phyloP scores from a whole-genome alignment of 768 basidiomycete species.

The Tulasnella sp. region DNA sequence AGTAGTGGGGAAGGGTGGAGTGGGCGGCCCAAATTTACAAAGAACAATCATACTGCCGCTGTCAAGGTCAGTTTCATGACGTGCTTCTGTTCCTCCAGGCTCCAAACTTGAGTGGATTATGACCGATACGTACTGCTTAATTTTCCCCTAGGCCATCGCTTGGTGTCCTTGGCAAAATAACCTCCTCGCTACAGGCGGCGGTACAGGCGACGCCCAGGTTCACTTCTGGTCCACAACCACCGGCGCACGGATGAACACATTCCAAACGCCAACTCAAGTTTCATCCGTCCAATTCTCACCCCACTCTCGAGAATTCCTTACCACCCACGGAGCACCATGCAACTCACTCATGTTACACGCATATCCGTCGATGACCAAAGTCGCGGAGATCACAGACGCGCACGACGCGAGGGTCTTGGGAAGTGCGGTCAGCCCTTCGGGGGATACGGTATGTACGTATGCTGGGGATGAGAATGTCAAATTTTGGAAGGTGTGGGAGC shows the following conservation, averaged over 20 bases:
- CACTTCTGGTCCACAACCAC: conserved; percentile 89
- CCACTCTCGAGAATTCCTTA: conserved; percentile 79
- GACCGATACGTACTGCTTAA: too few relatives aligned
- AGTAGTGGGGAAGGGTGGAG: conserved; percentile 18
- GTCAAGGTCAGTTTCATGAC: too few relatives aligned
- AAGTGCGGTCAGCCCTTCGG: conserved; percentile 74
- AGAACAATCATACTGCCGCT: conserved; percentile 83
- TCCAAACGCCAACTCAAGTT: conserved; percentile 82
- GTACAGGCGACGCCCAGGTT: conserved; percentile 85
- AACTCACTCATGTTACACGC: conserved; percentile 72
- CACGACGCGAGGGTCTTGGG: conserved; percentile 88
- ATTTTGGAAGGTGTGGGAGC: conserved; percentile 62
- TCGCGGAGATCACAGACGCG: conserved; percentile 81
- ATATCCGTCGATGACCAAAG: conserved; percentile 75
- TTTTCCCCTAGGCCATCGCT: conserved; percentile 58
- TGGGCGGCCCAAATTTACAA: conserved; percentile 73
- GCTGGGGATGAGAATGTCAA: conserved; percentile 95
- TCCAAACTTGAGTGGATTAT: too few relatives aligned
- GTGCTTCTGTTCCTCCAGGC: too few relatives aligned
- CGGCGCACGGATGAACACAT: conserved; percentile 78
- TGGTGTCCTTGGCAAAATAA: conserved; percentile 97
- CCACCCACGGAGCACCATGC: conserved; percentile 91
- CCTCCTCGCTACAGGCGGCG: conserved; percentile 86
- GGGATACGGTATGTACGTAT: conserved; percentile 84
- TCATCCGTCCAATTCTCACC: conserved; percentile 83